phyloP scores from a whole-genome alignment of 2,329 filamentous ascomycete species.

The Penicillium oxalicum region DNA sequence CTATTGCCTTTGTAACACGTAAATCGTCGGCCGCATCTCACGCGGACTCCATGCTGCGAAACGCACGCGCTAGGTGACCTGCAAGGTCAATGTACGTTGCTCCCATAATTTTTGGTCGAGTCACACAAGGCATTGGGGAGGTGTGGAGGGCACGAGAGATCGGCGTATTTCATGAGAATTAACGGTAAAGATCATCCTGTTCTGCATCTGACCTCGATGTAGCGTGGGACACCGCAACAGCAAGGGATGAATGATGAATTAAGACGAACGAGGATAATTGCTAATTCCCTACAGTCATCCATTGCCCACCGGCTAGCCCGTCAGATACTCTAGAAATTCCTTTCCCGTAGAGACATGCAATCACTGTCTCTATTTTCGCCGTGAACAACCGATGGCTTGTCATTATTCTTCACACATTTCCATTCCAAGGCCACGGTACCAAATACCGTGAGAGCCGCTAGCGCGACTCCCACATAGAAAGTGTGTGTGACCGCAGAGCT shows the following conservation, averaged over 20 bases:
- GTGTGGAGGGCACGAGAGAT: not conserved
- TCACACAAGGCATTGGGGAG: not conserved
- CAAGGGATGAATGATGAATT: not conserved
- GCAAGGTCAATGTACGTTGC: not conserved
- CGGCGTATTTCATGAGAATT: not conserved
- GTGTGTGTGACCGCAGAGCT: constrained; percentile 33
- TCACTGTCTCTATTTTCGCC: not conserved
- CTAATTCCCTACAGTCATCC: not conserved
- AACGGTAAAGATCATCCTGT: not conserved
- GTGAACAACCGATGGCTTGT: not conserved
- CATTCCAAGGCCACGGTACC: constrained; percentile 35
- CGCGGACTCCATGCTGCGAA: not conserved
- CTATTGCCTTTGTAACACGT: not conserved
- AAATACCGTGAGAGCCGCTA: constrained; percentile 29
- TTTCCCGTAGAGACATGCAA: not conserved
- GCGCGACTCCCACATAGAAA: constrained; percentile 34
- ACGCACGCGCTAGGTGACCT: not conserved
- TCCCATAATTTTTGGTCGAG: not conserved
- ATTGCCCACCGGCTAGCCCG: not conserved
- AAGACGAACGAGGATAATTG: not conserved
- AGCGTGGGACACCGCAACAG: not conserved
- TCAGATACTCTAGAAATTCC: not conserved
- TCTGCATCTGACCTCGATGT: not conserved
- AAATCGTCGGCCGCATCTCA: not conserved
- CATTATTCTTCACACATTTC: constrained; percentile 7